Base-by-base conservation (phyloP, 495 filamentous ascomycete species). In the Penicillium fimorum region DNA sequence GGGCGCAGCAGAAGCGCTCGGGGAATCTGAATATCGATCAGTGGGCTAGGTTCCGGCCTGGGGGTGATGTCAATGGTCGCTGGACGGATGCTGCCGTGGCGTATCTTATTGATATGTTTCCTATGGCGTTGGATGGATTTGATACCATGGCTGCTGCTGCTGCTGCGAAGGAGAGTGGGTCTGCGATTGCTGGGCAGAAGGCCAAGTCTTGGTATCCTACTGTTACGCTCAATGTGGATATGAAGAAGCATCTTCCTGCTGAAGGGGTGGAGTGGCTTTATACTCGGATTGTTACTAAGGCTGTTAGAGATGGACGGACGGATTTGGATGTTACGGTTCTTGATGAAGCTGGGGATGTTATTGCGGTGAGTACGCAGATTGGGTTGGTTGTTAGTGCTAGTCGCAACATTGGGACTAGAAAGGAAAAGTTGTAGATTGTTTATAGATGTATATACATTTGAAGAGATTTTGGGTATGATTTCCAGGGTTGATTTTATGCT, bases 161-260 rank as follows among this genome's bases (percentile, higher is more conserved):
- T 12, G 53, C 35, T 47, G 65, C 58, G n/a, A 56, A 55, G 13
- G 61, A 44, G 46, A 47, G 67, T 44, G 59, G 61, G 29, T 48
- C 49, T 37, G 35, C 29, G 6, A 57, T 50, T 50, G 35, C 55
- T 38, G 61, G 57, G 6, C 40, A 46, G 18, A 70, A 53, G 43
- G 71, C 70, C 9, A 70, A 69, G 48, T 80, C 79, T 62, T 93
- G 91, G 91, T 93, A 92, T 72, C 90, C 89, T 0, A 95, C 89
- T 3, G 70, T 94, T 15, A 76, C 87, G 20, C 69, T 91, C 68
- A 85, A 84, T 57, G 56, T 90, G 25, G 87, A 90, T 58, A 70
- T 87, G 47, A 90, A 90, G 73, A 83, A 82, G 61, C 62, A 69
- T 15, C 68, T 90, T 44, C 84, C 84, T 6, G 65, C 68, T 15